phyloP scores from a whole-genome alignment of 495 filamentous ascomycete species.

The Tuber calosporum region DNA sequence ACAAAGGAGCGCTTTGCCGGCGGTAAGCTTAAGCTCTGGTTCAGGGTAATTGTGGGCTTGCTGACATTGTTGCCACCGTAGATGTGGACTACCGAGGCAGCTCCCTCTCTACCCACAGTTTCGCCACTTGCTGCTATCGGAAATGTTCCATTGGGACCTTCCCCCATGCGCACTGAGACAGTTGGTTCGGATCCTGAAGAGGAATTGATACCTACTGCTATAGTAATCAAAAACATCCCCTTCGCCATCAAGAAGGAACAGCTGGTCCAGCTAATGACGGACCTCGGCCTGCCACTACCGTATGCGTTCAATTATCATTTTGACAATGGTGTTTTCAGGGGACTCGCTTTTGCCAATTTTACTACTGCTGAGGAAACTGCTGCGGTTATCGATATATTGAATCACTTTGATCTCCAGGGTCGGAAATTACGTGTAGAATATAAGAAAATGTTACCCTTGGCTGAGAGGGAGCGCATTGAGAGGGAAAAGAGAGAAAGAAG shows the following conservation, averaged over 20 bases:
- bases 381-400: conserved; percentile 79
- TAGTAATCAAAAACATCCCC: conserved; percentile 99
- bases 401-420: conserved; percentile 91
- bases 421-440: conserved; percentile 93
- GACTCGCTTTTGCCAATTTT: conserved; percentile 96
- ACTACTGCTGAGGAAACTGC: conserved; percentile 90
- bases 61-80: conserved; percentile 36
- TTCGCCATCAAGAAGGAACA: conserved; percentile 98
- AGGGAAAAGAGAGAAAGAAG: conserved; percentile 94
- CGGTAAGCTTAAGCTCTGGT: conserved; percentile 46
- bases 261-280: conserved; percentile 83
- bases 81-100: conserved; percentile 58
- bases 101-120: conserved; percentile 46
- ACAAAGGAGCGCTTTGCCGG: conserved; percentile 53
- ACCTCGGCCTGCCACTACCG: conserved; percentile 79
- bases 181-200: conserved; percentile 54
- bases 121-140: conserved; percentile 51
- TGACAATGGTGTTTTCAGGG: conserved; percentile 94
- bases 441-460: conserved; percentile 96
- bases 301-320: conserved; percentile 99
- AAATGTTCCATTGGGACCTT: conserved; percentile 49
- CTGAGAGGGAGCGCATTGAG: conserved; percentile 92
- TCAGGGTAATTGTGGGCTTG: neutral
- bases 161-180: conserved; percentile 50
- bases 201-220: conserved; percentile 93